Conservation (phyloP, 768 basidiomycete genomes). For the Podaxis mareebaensis region DNA sequence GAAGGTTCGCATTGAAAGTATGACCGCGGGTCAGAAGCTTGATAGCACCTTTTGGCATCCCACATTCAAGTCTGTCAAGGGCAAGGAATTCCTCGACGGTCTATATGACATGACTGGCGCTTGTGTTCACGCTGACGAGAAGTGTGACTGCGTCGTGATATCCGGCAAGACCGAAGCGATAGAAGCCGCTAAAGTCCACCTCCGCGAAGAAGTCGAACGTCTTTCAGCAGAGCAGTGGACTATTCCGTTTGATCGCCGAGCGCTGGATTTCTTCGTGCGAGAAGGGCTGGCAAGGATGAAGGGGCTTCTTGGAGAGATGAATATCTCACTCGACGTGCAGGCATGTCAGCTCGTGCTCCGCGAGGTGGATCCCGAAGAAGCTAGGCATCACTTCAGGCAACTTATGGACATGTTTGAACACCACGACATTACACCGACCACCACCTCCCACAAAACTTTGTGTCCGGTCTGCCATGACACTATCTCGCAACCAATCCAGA, state of each 20-base stretch:
- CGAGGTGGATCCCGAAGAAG: slow-evolving; percentile 59
- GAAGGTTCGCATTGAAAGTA: slow-evolving; percentile 59
- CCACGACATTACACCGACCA: not conserved
- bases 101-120: slow-evolving; percentile 37
- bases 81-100: slow-evolving; percentile 34
- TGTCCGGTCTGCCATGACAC: slow-evolving; percentile 61
- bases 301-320: slow-evolving; percentile 55
- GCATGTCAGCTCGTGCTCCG: slow-evolving; percentile 40
- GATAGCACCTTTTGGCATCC: slow-evolving; percentile 49
- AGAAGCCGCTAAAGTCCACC: slow-evolving; percentile 42
- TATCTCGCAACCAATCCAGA: slow-evolving; percentile 37
- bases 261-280: slow-evolving; percentile 50
- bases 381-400: slow-evolving; percentile 43
- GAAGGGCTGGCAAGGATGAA: slow-evolving; percentile 50
- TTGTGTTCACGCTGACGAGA: slow-evolving; percentile 47
- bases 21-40: slow-evolving; percentile 51
- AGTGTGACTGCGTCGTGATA: slow-evolving; percentile 42
- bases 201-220: slow-evolving; percentile 48
- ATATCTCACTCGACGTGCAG: slow-evolving; percentile 41
- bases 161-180: slow-evolving; percentile 43
- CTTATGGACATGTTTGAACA: slow-evolving; percentile 33
- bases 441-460: slow-evolving; percentile 15
- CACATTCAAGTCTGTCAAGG: slow-evolving; percentile 31
- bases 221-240: slow-evolving; percentile 44
- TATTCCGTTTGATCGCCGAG: slow-evolving; percentile 35